These are phyloP conservation scores for Diaporthe nobilis DNA, from an alignment of 2,329 filamentous ascomycete species.

Conservation along the genomic window DNA sequence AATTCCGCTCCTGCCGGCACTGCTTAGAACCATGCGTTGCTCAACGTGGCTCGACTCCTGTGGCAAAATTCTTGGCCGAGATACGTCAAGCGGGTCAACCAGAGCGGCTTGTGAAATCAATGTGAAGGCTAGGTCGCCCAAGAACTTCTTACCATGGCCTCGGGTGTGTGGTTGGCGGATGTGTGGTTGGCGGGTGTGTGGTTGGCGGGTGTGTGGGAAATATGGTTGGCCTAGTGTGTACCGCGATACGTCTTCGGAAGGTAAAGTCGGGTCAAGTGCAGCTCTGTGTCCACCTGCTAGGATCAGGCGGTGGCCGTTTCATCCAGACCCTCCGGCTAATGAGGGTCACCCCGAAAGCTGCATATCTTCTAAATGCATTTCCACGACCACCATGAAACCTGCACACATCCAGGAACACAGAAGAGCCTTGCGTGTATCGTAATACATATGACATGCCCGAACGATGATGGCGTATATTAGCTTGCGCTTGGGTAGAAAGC, in stretches of 20 bases:
- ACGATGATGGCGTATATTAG: not conserved
- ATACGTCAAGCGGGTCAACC: not conserved
- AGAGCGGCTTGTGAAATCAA: not conserved
- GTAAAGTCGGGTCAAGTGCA: not conserved
- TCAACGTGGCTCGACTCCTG: not conserved
- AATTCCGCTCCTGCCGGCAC: not conserved
- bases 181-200: not conserved
- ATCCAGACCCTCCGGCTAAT: constrained; percentile 14
- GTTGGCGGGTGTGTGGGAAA: too few species aligned
- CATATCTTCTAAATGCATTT: not conserved
- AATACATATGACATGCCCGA: too few species aligned
- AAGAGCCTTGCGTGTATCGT: not conserved
- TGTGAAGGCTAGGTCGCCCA: not conserved
- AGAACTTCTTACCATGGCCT: not conserved
- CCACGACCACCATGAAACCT: not conserved
- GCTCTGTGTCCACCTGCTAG: not conserved
- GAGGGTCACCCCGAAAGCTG: not conserved
- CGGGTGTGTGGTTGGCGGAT: not conserved
- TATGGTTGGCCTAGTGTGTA: not conserved
- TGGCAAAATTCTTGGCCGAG: not conserved
- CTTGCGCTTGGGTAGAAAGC: not conserved
- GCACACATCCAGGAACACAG: not conserved
- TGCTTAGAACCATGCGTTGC: not conserved
- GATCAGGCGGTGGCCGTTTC: constrained; percentile 3
- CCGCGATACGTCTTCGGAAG: not conserved